Evolutionary conservation across 148 eudicot genomes (phyloP).

Genomic region (Suaeda aralocaspica): DNA sequence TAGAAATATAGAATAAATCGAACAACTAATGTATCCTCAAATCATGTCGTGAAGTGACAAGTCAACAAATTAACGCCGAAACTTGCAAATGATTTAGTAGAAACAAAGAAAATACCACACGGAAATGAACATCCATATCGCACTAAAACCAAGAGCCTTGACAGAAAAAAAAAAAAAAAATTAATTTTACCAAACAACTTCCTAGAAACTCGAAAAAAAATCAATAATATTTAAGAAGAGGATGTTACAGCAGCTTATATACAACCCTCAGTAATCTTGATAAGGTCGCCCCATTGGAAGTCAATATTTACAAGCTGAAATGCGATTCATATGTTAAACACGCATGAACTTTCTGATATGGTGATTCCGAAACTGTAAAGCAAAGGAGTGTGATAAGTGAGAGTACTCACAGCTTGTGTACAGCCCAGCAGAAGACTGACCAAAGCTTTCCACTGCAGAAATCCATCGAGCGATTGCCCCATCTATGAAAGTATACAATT

Average conservation of each 20-base stretch:
- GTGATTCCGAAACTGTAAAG: background rate
- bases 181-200: background rate
- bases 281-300: background rate
- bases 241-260: no score
- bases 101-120: background rate
- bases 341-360: background rate
- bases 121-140: background rate
- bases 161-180: no score
- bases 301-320: background rate
- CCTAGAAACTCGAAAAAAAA: background rate
- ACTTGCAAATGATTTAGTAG: background rate
- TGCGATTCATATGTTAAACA: background rate
- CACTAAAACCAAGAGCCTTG: background rate
- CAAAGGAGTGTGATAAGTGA: conserved; percentile 4
- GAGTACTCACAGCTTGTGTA: conserved; percentile 75
- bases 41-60: no score
- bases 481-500: conserved; percentile 45
- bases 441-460: conserved; percentile 89
- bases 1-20: background rate
- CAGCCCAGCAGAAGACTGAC: conserved; percentile 85
- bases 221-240: no score
- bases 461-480: conserved; percentile 99
- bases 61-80: no score
- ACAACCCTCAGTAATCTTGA: no score
- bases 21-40: background rate